Evolutionary conservation across 1,284 basidiomycete genomes (phyloP), one percentile per base, ranked within the genome.

Genomic region (Coniferiporia sulphurascens): DNA sequence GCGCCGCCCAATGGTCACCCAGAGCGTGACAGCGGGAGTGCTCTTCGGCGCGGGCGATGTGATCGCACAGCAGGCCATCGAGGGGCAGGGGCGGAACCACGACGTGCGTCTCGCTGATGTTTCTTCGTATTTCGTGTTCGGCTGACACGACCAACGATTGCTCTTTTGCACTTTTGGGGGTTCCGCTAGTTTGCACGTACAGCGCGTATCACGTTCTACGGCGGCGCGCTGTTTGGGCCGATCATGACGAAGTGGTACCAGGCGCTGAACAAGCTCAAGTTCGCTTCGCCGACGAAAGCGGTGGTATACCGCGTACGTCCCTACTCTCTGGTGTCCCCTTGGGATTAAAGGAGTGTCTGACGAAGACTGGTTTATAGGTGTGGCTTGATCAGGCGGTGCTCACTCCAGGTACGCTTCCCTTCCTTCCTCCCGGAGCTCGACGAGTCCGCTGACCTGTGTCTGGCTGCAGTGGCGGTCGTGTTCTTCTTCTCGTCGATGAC

Each of bases 21-120:
- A 89, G 65, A 87, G 83, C 61, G 72, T 73, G 0, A 89, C 89
- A 0, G 86, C 87, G 0, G 84, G 81, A 1, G 68, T 85, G 48
- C 74, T 93, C 15, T 93, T 91, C 65, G 85, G 86, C 48, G 74
- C 83, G 8, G 92, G 91, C n/a, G 93, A 95, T 68, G 67, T 91
- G 0, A 79, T 94, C 41, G 91, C 92, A 0, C 92, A 94, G 71
- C 88, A 94, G 69, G 85, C 76, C 0, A 82, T 94, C 32, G 93
- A 94, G 68, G 76, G 75, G 62, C 81, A 75, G 67, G 86, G 87
- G 12, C 74, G 68, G 61, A 70, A 83, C 3, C 89, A 91, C 66
- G 89, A 92, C 67, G 89, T 90, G 64, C 67, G 82, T 78, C 10
- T 13, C 22, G 49, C 15, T 22, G 8, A 6, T 21, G 10, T 51